These are phyloP conservation scores for Pythium coloratum DNA, from an alignment of 352 stramenopile genomes.

Conservation along the genomic window DNA sequence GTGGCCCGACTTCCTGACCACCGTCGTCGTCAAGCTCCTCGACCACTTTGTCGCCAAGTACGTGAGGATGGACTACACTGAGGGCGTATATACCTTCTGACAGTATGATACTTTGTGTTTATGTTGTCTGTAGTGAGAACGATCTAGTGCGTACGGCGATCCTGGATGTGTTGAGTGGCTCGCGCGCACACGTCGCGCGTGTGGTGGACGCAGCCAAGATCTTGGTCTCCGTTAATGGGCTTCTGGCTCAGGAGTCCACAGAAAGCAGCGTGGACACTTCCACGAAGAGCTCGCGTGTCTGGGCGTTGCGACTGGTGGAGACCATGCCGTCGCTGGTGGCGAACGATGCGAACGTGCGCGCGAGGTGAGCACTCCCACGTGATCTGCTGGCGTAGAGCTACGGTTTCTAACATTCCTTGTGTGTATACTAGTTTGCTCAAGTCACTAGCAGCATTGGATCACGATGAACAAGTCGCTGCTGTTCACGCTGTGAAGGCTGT, in stretches of 20 bases:
- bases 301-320: constrained; percentile 38
- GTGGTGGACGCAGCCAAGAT: constrained; percentile 49
- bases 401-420: too few relatives aligned
- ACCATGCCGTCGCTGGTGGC: constrained; percentile 45
- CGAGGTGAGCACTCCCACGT: constrained; percentile 15
- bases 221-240: constrained; percentile 8
- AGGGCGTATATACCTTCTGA: too few relatives aligned
- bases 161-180: constrained; percentile 40
- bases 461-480: not conserved
- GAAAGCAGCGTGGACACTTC: too few relatives aligned
- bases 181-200: constrained; percentile 42
- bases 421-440: not conserved
- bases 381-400: too few relatives aligned
- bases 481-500: not conserved
- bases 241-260: constrained; percentile 19
- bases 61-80: not conserved
- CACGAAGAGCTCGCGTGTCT: not conserved
- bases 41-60: constrained; percentile 54
- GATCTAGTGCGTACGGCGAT: constrained; percentile 39
- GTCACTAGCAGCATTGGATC: not conserved
- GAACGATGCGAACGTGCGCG: constrained; percentile 28
- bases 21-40: constrained; percentile 50
- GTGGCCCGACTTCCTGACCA: constrained; percentile 65
- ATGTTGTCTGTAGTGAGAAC: constrained; percentile 33
- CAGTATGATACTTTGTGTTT: not conserved